Evolutionary conservation across 352 stramenopile genomes (phyloP).

Genomic region (Discostella stelligera): DNA sequence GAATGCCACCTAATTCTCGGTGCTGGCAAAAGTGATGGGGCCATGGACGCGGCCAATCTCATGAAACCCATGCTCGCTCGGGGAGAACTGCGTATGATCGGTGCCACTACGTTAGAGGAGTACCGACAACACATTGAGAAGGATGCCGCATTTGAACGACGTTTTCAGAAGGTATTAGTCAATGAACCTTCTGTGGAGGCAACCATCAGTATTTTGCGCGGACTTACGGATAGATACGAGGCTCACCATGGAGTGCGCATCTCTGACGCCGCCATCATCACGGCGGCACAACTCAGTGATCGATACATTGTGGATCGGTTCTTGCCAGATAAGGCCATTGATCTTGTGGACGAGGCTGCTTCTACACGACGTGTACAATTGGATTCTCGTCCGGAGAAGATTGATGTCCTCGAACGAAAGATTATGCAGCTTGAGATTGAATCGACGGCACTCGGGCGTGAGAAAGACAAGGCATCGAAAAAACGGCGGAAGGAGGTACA

Average conservation of each 20-base stretch:
- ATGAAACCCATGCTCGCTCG: constrained; percentile 97
- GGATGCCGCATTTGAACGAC: constrained; percentile 95
- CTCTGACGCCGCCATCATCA: constrained; percentile 89
- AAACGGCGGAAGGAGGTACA: constrained; percentile 88
- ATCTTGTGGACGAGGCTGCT: constrained; percentile 93
- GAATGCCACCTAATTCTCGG: constrained; percentile 93
- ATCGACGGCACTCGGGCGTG: constrained; percentile 88
- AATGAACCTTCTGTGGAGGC: constrained; percentile 91
- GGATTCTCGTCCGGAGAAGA: constrained; percentile 92
- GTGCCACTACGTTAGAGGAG: constrained; percentile 96
- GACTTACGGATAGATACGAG: constrained; percentile 95
- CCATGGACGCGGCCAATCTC: constrained; percentile 96
- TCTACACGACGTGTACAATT: constrained; percentile 88
- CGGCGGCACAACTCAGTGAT: constrained; percentile 92
- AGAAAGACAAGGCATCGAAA: constrained; percentile 93
- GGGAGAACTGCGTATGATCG: constrained; percentile 94
- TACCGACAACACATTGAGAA: constrained; percentile 98
- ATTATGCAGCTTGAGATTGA: constrained; percentile 96
- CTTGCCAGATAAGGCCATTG: constrained; percentile 94
- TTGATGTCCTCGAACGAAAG: constrained; percentile 92
- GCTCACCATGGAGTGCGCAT: constrained; percentile 95
- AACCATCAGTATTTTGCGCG: constrained; percentile 94
- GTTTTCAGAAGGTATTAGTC: constrained; percentile 96
- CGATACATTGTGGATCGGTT: constrained; percentile 92
- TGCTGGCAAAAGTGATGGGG: constrained; percentile 88